Evolutionary conservation across 352 stramenopile genomes (phyloP), one percentile per base, ranked within the genome.

Genomic region (Globisporangium uncinulatum): DNA sequence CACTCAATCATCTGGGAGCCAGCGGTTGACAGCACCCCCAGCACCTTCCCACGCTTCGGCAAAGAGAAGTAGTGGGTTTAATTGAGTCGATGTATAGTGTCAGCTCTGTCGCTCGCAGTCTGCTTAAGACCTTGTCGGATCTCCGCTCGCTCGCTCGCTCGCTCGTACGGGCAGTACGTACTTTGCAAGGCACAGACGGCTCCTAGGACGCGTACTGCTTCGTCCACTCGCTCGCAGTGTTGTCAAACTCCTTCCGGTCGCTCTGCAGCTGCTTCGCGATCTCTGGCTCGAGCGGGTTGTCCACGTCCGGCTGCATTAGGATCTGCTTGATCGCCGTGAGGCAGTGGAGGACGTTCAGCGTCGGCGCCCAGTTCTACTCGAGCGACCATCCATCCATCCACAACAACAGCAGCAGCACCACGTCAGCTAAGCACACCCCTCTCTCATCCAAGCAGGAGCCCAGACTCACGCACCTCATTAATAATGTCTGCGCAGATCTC

Each of bases 401-500:
- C 24, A 29, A 1, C 24, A 29, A 29, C 41, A 61, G 42, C 47
- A 77, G 41, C 11, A 44, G 20, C 20, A 5, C 4, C 31, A 19
- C 5, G 32, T 39, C 34, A 39, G 34, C 4, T 39, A 39, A 13
- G 34, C 34, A 13, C 34, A 39, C 1, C 34, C 10, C 34, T 39
- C 34, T 39, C 34, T 39, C 34, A 39, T 39, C 6, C 34, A 39
- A 3, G 34, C 24, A 29, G 24, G 7, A 39, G 8, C 6, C 34
- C 10, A 47, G 0, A 6, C 39, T 6, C 15, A 47, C 59, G 31
- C 20, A 89, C 79, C 72, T 96, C 83, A 52, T 94, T 96, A 63
- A 97, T 96, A 19, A 99, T 80, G 59, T 97, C 89, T 54, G 92
- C 92, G 62, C 96, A 99, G 61, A 99, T 98, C 74, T 98, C 95